A percentile compares a stretch with the other conserved stretches of the same genome.
Evolutionary conservation across 2,329 filamentous ascomycete species (phyloP).

Genomic region (Penicillium crustosum): DNA sequence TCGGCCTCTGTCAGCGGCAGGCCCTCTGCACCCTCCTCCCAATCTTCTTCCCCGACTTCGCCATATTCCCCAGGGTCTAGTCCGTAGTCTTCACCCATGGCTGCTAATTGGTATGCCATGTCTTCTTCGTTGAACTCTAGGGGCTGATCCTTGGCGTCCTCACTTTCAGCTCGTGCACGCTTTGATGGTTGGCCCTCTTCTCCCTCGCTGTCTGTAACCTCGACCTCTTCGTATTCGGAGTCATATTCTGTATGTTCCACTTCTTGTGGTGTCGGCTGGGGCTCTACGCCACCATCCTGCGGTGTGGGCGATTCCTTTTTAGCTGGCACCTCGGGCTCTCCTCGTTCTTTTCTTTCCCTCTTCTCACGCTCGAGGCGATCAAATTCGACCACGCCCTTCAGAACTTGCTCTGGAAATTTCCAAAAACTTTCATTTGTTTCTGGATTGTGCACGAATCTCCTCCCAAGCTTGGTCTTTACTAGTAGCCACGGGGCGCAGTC

Average conservation of each 20-base stretch:
- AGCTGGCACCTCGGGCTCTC: slow-evolving; percentile 24
- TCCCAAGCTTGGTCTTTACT: slow-evolving; percentile 86
- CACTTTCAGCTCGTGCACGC: slow-evolving; percentile 55
- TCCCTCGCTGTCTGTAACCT: slow-evolving; percentile 64
- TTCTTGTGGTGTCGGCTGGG: slow-evolving; percentile 34
- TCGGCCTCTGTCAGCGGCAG: slow-evolving; percentile 72
- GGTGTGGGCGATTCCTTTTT: slow-evolving; percentile 16
- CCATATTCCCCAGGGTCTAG: slow-evolving; percentile 76
- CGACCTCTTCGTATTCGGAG: slow-evolving; percentile 74
- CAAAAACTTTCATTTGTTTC: slow-evolving; percentile 87
- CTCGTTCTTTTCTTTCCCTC: slow-evolving; percentile 55
- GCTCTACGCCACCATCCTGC: slow-evolving; percentile 18
- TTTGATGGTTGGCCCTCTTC: slow-evolving; percentile 54
- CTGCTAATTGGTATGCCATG: slow-evolving; percentile 85
- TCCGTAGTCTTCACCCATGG: slow-evolving; percentile 84
- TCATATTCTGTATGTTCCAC: slow-evolving; percentile 53
- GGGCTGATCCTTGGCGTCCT: slow-evolving; percentile 46
- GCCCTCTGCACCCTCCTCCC: slow-evolving; percentile 71
- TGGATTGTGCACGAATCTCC: slow-evolving; percentile 87
- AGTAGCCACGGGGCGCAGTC: slow-evolving; percentile 84
- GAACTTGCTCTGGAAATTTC: slow-evolving; percentile 86
- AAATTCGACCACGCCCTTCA: slow-evolving; percentile 70
- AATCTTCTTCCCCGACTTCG: slow-evolving; percentile 56
- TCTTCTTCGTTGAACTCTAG: slow-evolving; percentile 92
- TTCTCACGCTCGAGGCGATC: slow-evolving; percentile 70